Conservation (phyloP, 805 yeast genomes). For the Starmerella kuoi region DNA sequence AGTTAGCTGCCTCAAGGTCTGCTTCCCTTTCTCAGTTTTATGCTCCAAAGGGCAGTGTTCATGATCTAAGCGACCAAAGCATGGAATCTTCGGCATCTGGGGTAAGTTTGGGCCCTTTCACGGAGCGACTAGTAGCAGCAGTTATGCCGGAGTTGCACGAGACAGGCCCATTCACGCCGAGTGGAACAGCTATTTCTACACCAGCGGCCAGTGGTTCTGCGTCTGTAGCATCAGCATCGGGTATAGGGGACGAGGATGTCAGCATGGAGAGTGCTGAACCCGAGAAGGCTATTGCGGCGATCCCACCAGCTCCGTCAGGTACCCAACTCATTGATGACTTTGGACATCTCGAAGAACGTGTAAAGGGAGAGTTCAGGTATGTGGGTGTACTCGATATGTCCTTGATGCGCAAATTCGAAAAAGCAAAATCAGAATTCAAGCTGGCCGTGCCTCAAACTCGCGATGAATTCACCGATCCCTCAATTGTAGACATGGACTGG, state of each 20-base stretch:
- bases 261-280: neutral
- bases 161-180: constrained; percentile 22
- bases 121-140: constrained; percentile 74
- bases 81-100: constrained; percentile 38
- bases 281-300: constrained; percentile 11
- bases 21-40: constrained; percentile 9
- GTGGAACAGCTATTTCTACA: neutral
- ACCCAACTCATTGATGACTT: constrained; percentile 51
- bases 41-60: constrained; percentile 14
- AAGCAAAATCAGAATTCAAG: constrained; percentile 23
- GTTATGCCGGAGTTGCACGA: constrained; percentile 35
- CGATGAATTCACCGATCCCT: constrained; percentile 21
- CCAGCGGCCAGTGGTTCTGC: neutral
- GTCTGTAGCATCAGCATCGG: neutral
- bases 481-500: constrained; percentile 49
- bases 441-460: constrained; percentile 16
- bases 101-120: constrained; percentile 89
- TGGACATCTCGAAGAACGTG: constrained; percentile 69
- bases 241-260: neutral
- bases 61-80: constrained; percentile 15
- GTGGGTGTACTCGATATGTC: constrained; percentile 60
- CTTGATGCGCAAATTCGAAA: constrained; percentile 26
- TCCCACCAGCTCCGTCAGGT: constrained; percentile 26
- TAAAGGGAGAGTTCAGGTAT: constrained; percentile 75
- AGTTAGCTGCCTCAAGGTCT: constrained; percentile 36